Base-by-base conservation (phyloP, 345 rosid species). In the Syzygium aqueum region DNA sequence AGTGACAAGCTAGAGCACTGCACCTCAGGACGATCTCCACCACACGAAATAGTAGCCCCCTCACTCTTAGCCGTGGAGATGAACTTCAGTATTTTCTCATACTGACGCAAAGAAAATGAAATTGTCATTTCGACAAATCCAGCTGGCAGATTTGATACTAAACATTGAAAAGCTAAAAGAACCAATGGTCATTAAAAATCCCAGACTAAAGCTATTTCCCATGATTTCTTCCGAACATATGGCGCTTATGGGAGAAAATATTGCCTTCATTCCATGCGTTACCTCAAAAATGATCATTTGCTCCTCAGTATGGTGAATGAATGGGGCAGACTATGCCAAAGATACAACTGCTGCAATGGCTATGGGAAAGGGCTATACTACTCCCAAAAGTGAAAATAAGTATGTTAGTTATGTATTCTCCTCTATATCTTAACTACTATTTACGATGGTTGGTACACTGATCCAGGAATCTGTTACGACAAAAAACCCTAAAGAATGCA, bases 11-110 rank as follows among this genome's bases (percentile, higher is more conserved):
- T 86, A 65, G 13, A 83, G 28, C 37, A 23, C 87, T 30, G 84
- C 92, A 96, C 99, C 97, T 89, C 59, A 27, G 99, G 99, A 91
- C 97, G 97, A 90, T 61, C 87, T 53, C 99, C 99, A 80, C 99
- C 99, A 53, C 86, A 90, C 84, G 93, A 90, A 87, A 98, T 92
- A 87, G 97, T 94, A 78, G 99, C 99, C 87, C 99, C 99, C 93
- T 97, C 99, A 43, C 90, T 91, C 92, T 93, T 95, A 51, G 99
- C 98, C 25, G 94, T 95, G 86, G 98, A 90, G 87, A 96, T 94
- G 90, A 95, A 94, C 88, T 95, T 94, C 91, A 91, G 28, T 85
- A 93, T 87, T 91, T 93, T 97, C 87, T 96, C 95, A 89, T 95
- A 95, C 99, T 96, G 96, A 15, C 67, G 30, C 53, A 83, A 40